Percentiles rank a stretch among this genome's conserved stretches.
These are phyloP conservation scores for Tephrocybe sp. DNA, from an alignment of 768 basidiomycete genomes.

Conservation along the genomic window DNA sequence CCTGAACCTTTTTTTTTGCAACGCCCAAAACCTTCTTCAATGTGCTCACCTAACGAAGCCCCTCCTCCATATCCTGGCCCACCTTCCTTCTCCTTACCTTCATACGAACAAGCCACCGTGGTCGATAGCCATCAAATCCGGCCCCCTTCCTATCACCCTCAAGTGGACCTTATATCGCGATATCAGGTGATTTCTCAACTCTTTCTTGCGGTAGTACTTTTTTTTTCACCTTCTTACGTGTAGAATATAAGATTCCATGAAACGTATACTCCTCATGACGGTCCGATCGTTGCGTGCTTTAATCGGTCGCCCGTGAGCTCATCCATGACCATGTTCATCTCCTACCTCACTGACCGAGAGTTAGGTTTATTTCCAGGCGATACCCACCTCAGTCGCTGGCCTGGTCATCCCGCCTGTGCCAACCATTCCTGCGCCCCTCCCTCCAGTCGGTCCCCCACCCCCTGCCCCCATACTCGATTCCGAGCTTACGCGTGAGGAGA, in stretches of 20 bases:
- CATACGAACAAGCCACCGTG: not conserved
- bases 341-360: too few relatives aligned
- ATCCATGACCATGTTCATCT: too few relatives aligned
- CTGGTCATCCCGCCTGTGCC: not conserved
- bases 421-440: not conserved
- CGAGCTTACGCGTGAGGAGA: not conserved
- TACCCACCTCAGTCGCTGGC: not conserved
- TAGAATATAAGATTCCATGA: slow-evolving; percentile 1
- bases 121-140: not conserved
- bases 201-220: not conserved
- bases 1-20: not conserved
- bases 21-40: not conserved
- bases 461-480: not conserved
- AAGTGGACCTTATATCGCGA: not conserved
- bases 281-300: not conserved
- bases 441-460: not conserved
- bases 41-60: not conserved
- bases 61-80: slow-evolving; percentile 6
- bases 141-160: not conserved
- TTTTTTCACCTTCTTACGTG: not conserved
- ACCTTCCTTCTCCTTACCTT: not conserved
- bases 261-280: not conserved
- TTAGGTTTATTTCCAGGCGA: not conserved
- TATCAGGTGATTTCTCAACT: not conserved
- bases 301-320: not conserved